Conservation (phyloP, 495 filamentous ascomycete species). For the Daldinia caldariorum region DNA sequence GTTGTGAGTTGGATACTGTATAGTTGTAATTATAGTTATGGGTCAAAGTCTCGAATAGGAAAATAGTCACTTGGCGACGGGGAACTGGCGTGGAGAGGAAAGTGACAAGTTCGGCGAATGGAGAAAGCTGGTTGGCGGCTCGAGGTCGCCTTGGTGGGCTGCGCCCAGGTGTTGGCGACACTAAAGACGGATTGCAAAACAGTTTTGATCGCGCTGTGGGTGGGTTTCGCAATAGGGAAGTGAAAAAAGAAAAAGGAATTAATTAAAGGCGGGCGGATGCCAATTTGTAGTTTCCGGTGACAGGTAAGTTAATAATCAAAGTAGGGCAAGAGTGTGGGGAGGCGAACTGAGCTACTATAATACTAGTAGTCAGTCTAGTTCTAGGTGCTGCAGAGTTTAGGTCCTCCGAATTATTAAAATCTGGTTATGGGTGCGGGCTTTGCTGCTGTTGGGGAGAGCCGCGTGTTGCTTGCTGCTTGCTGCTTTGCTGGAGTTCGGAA, state of each 20-base stretch:
- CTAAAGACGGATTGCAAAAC: conserved; percentile 44
- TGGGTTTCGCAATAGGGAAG: conserved; percentile 27
- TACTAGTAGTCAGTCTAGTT: conserved; percentile 27
- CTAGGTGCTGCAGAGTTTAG: conserved; percentile 27
- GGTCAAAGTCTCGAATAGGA: conserved; percentile 38
- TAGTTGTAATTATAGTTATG: conserved; percentile 11
- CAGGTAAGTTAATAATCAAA: conserved; percentile 44
- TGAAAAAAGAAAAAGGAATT: conserved; percentile 27
- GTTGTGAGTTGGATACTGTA: conserved; percentile 9
- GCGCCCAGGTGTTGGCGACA: conserved; percentile 47
- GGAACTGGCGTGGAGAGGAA: conserved; percentile 35
- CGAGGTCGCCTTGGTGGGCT: conserved; percentile 49
- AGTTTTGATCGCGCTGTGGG: conserved; percentile 31
- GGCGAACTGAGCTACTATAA: conserved; percentile 31
- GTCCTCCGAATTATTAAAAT: conserved; percentile 33
- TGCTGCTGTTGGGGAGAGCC: background rate
- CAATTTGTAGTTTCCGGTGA: conserved; percentile 49
- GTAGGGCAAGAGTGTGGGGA: conserved; percentile 44
- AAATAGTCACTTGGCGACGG: conserved; percentile 47
- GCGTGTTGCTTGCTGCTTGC: background rate
- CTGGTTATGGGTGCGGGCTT: conserved; percentile 2
- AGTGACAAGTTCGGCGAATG: conserved; percentile 37
- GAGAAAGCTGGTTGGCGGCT: conserved; percentile 42
- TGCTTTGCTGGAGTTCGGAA: background rate
- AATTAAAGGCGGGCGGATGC: conserved; percentile 40